Conservation (phyloP, 2,329 filamentous ascomycete genomes). For the Myotisia sp. region DNA sequence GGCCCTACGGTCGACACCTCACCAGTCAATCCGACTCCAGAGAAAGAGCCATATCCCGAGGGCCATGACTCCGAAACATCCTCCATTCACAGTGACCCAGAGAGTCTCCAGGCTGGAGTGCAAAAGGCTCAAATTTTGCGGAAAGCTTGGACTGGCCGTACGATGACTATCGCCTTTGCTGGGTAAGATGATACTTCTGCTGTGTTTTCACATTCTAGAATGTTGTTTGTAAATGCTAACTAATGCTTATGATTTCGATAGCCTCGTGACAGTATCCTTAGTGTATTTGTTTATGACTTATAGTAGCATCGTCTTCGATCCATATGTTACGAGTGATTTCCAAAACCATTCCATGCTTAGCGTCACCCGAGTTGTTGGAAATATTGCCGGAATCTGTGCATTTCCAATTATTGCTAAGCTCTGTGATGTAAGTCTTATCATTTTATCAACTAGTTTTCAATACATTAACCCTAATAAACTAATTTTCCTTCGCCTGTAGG, state of each 20-base stretch:
- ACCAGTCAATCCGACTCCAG: neutral
- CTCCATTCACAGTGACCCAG: neutral
- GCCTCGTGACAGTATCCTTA: too few relatives aligned
- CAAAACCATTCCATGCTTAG: constrained; percentile 17
- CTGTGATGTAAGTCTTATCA: constrained; percentile 13
- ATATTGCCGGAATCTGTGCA: constrained; percentile 16
- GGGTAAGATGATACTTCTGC: too few relatives aligned
- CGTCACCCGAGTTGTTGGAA: constrained; percentile 15
- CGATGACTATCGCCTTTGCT: neutral
- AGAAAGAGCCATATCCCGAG: neutral
- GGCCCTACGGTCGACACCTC: too few relatives aligned
- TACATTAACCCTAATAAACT: too few relatives aligned
- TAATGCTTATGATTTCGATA: too few relatives aligned
- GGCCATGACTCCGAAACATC: neutral
- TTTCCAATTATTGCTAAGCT: constrained; percentile 19
- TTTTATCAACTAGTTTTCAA: too few relatives aligned
- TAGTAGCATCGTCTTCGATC: constrained; percentile 10
- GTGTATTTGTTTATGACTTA: too few relatives aligned
- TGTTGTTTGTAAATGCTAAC: too few relatives aligned
- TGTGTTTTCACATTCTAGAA: too few relatives aligned
- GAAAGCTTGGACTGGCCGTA: neutral
- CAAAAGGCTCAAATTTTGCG: neutral
- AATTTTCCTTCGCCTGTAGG: too few relatives aligned
- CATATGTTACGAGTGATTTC: constrained; percentile 16
- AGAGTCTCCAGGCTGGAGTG: constrained; percentile 1